Base-by-base conservation (phyloP, 306 rosid genomes). In the Alnus rubra region DNA sequence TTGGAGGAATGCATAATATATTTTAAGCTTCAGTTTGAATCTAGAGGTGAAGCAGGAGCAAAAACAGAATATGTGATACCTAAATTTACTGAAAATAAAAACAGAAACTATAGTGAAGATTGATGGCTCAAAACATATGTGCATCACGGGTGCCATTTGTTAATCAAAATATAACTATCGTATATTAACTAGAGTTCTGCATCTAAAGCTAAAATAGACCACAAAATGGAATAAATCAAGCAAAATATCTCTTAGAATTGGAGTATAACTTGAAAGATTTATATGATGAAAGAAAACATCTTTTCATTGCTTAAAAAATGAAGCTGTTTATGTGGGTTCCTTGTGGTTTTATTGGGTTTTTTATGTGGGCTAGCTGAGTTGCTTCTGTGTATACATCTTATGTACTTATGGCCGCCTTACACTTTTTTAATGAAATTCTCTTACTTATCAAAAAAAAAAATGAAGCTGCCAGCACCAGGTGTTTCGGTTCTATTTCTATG, bases 211-310 rank as follows among this genome's bases (percentile, higher is more conserved):
- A 2, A 33, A 33, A 33, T 33, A 33, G 37, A 33, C 0, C 37
- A 33, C 37, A 33, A 33, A 33, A 33, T 33, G 37, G 37, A 33
- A 33, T 33, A 33, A 33, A 33, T 33, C 37, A 33, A 33, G 37
- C 15, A 28, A 9, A 30, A 33, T 31, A 62, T 62, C 35, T 9
- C 42, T 62, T 31, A 1, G 7, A 62, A 31, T 53, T 16, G 19
- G 19, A 13, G 19, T 31, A 10, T 62, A 16, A 63, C 44, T 4
- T 53, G 37, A 19, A 56, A 31, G 23, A 28, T 48, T 37, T 31
- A n/a, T 55, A 52, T 73, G 9, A 16, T 58, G 7, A 69, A 51
- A 19, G 76, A 64, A 7, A 54, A 55, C 49, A 11, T 77, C 68
- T 74, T n/a, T 11, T 28, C 16, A 42, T 44, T 54, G 15, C 54